A percentile compares a stretch with the other conserved stretches of the same genome.
phyloP scores from a whole-genome alignment of 2,329 filamentous ascomycete species.

The Pseudocercospora pini-densiflorae region DNA sequence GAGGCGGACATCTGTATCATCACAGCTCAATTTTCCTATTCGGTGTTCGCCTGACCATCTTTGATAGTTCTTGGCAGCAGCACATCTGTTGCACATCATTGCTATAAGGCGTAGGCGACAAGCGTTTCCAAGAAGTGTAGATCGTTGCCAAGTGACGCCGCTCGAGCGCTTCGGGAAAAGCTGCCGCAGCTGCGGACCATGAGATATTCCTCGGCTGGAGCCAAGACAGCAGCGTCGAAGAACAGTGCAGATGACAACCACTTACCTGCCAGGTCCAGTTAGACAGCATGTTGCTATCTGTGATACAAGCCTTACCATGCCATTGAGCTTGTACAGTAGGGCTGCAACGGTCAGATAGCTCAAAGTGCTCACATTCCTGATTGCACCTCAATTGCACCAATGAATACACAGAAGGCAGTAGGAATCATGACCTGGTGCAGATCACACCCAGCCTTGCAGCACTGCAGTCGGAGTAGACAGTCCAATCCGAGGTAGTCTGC shows the following conservation, averaged over 20 bases:
- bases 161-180: neutral
- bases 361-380: neutral
- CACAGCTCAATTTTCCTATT: neutral
- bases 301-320: slow-evolving; percentile 4
- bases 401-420: neutral
- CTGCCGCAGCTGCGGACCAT: neutral
- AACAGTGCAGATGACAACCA: slow-evolving; percentile 5
- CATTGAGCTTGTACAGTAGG: slow-evolving; percentile 15
- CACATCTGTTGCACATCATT: slow-evolving; percentile 9
- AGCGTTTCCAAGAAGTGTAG: slow-evolving; percentile 12
- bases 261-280: slow-evolving; percentile 20
- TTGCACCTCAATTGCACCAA: neutral
- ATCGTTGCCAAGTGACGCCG: slow-evolving; percentile 2
- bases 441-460: neutral
- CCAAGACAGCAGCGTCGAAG: neutral
- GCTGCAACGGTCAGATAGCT: slow-evolving; percentile 12
- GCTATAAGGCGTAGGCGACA: slow-evolving; percentile 18
- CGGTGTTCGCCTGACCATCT: slow-evolving; percentile 13
- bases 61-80: slow-evolving; percentile 11
- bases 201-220: slow-evolving; percentile 2
- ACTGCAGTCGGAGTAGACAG: neutral
- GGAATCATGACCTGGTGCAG: neutral
- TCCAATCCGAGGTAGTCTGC: neutral
- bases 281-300: slow-evolving; percentile 3
- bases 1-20: slow-evolving; percentile 2